Conservation (phyloP, 2,329 filamentous ascomycete genomes). For the Aureobasidium melanogenum region DNA sequence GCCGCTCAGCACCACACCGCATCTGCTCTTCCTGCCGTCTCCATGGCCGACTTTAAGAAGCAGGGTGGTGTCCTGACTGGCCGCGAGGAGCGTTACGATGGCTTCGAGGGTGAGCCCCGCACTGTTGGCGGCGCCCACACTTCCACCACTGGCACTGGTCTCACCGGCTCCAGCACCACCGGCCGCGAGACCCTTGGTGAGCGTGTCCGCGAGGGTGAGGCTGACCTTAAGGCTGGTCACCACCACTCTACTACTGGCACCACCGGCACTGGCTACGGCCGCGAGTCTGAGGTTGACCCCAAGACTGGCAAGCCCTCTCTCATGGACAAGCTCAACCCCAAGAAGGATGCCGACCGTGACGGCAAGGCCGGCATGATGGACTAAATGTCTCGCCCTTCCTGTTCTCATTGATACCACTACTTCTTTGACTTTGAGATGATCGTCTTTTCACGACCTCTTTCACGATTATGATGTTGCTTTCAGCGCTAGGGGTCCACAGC, state of each 20-base stretch:
- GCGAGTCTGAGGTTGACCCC: slow-evolving; percentile 6
- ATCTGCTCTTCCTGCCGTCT: slow-evolving; percentile 55
- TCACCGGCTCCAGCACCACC: neutral
- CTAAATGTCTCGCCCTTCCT: slow-evolving; percentile 22
- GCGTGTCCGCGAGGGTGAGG: slow-evolving; percentile 5
- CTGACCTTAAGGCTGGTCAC: neutral
- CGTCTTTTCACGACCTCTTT: slow-evolving; percentile 9
- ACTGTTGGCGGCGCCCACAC: slow-evolving; percentile 29
- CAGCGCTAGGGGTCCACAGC: slow-evolving; percentile 8
- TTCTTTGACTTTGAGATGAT: slow-evolving; percentile 8
- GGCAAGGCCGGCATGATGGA: slow-evolving; percentile 48
- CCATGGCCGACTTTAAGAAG: slow-evolving; percentile 54
- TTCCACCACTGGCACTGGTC: slow-evolving; percentile 5
- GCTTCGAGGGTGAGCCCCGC: slow-evolving; percentile 54
- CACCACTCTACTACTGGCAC: neutral
- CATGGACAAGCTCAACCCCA: slow-evolving; percentile 47
- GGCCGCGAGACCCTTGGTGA: slow-evolving; percentile 1
- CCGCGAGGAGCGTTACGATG: slow-evolving; percentile 47
- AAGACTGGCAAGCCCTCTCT: slow-evolving; percentile 36
- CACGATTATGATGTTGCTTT: slow-evolving; percentile 12
- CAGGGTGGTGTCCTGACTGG: slow-evolving; percentile 47
- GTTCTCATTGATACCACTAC: neutral
- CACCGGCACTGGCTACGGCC: slow-evolving; percentile 2
- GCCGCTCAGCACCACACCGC: slow-evolving; percentile 57
- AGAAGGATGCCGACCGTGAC: slow-evolving; percentile 44